These are phyloP conservation scores for Apiospora kogelbergensis DNA, from an alignment of 2,329 filamentous ascomycete genomes.

Conservation along the genomic window DNA sequence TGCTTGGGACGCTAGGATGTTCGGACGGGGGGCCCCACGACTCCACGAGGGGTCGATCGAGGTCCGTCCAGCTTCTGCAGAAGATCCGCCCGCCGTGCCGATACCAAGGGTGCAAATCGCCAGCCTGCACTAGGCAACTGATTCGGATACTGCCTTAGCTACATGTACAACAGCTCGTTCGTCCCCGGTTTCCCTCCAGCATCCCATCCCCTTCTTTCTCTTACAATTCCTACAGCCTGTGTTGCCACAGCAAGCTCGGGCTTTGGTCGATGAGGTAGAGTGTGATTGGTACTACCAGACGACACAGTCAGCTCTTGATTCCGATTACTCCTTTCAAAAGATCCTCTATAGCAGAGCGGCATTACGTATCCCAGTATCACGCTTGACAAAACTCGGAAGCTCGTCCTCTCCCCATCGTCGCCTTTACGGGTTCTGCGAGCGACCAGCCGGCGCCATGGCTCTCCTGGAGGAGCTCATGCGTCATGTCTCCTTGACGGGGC, in stretches of 20 bases:
- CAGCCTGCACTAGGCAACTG: neutral
- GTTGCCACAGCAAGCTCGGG: neutral
- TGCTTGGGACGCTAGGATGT: neutral
- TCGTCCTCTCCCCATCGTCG: neutral
- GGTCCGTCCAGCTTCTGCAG: neutral
- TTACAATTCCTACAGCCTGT: neutral
- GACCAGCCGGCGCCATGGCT: slow-evolving; percentile 38
- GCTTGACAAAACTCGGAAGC: neutral
- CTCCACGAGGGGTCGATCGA: slow-evolving; percentile 5
- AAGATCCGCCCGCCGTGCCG: neutral
- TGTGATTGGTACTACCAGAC: neutral
- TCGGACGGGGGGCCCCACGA: neutral
- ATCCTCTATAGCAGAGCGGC: neutral
- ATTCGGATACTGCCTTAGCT: neutral
- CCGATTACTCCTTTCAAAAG: neutral
- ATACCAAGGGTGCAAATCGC: neutral
- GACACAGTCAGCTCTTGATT: neutral
- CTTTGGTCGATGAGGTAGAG: neutral
- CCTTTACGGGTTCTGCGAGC: neutral
- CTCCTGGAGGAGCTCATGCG: slow-evolving; percentile 49
- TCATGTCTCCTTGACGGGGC: slow-evolving; percentile 41
- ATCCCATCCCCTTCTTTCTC: neutral
- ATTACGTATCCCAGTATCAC: neutral
- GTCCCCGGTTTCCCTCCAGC: neutral
- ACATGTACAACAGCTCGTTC: neutral